A percentile compares a stretch with the other conserved stretches of the same genome.
phyloP scores from a whole-genome alignment of 2,329 filamentous ascomycete species.

The Fusarium anguioides region DNA sequence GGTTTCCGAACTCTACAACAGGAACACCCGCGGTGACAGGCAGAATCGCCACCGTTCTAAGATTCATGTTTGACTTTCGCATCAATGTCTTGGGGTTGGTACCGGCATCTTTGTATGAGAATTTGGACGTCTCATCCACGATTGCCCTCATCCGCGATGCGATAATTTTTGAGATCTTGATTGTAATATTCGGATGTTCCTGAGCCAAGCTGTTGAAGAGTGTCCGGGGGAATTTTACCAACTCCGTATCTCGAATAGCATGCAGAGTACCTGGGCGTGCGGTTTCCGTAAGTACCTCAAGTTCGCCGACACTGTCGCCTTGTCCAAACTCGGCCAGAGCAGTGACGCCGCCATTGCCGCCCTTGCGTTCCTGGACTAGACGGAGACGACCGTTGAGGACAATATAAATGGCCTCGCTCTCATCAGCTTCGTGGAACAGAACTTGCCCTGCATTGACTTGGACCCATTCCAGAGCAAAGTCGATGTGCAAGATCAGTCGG shows the following conservation, averaged over 20 bases:
- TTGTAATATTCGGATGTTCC: slow-evolving; percentile 97
- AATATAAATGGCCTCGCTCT: slow-evolving; percentile 98
- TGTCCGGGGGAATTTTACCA: slow-evolving; percentile 95
- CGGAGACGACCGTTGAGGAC: slow-evolving; percentile 93
- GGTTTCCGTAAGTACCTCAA: slow-evolving; percentile 97
- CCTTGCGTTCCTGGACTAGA: slow-evolving; percentile 82
- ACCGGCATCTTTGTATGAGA: slow-evolving; percentile 72
- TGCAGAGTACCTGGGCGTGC: slow-evolving; percentile 90
- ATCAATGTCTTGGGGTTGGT: slow-evolving; percentile 64
- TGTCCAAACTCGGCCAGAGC: slow-evolving; percentile 95
- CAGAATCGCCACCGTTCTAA: slow-evolving; percentile 91
- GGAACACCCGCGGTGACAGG: slow-evolving; percentile 92
- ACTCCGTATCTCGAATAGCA: slow-evolving; percentile 94
- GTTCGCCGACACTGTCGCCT: slow-evolving; percentile 95
- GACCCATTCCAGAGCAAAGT: slow-evolving; percentile 98
- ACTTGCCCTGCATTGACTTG: slow-evolving; percentile 96
- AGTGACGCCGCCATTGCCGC: slow-evolving; percentile 84
- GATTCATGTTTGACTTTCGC: slow-evolving; percentile 87
- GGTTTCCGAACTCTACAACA: slow-evolving; percentile 93
- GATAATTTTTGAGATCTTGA: slow-evolving; percentile 99
- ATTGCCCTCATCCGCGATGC: slow-evolving; percentile 92
- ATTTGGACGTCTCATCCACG: slow-evolving; percentile 81
- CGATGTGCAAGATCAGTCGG: slow-evolving; percentile 91
- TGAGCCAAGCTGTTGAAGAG: slow-evolving; percentile 97
- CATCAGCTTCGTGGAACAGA: slow-evolving; percentile 91